Conservation (phyloP, 2,329 filamentous ascomycete genomes). For the Decorospora gaudefroyi region DNA sequence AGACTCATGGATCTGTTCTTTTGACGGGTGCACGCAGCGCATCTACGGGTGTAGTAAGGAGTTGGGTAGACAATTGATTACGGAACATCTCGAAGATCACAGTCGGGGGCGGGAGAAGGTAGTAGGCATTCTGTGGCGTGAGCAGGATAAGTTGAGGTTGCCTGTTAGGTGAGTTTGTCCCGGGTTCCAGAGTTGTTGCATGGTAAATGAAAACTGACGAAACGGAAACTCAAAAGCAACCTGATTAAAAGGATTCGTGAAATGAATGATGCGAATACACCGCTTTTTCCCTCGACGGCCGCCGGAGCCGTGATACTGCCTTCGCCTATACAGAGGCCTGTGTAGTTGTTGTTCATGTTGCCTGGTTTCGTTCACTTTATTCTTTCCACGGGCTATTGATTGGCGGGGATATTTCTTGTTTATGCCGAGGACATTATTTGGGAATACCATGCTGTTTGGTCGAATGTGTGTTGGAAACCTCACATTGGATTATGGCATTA, state of each 20-base stretch:
- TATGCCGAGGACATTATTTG: too few species aligned
- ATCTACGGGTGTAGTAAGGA: constrained; percentile 65
- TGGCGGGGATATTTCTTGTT: too few species aligned
- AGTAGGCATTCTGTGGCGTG: constrained; percentile 60
- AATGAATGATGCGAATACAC: constrained; percentile 43
- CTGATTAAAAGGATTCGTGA: constrained; percentile 55
- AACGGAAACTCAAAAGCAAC: constrained; percentile 33
- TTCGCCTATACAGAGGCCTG: constrained; percentile 18
- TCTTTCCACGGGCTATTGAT: too few species aligned
- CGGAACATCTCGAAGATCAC: constrained; percentile 65
- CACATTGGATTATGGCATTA: too few species aligned
- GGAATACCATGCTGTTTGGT: too few species aligned
- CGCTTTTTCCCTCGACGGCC: constrained; percentile 27
- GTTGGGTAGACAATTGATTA: constrained; percentile 61
- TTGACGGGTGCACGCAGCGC: constrained; percentile 66
- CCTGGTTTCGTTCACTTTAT: too few species aligned
- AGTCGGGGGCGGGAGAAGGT: constrained; percentile 59
- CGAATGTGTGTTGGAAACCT: too few species aligned
- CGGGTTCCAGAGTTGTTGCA: neutral
- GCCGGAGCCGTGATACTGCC: constrained; percentile 3
- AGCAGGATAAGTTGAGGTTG: constrained; percentile 49
- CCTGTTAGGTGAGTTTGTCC: constrained; percentile 46
- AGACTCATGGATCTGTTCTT: constrained; percentile 68
- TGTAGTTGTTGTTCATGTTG: too few species aligned
- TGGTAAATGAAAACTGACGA: neutral